Percentiles rank a stretch among this genome's conserved stretches.
Conservation (phyloP, 1,284 basidiomycete genomes). For the Ceraceosorus bombacis region DNA sequence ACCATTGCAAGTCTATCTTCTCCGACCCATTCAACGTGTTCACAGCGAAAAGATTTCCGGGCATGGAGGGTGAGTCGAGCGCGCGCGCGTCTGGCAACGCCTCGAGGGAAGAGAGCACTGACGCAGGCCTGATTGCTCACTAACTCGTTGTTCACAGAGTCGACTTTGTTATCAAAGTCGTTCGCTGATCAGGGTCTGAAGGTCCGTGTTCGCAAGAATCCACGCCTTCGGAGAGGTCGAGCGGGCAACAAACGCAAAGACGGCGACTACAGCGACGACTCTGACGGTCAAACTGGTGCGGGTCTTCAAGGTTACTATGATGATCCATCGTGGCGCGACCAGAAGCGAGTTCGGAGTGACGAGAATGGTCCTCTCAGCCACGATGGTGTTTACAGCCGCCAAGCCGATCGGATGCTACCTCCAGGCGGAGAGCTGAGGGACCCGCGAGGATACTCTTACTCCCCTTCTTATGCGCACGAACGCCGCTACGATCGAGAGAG, state of each 20-base stretch:
- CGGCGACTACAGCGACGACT: conserved; percentile 7
- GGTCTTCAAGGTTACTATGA: no score
- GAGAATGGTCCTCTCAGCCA: no score
- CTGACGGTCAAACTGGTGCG: neutral
- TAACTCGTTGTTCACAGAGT: conserved; percentile 15
- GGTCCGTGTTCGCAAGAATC: conserved; percentile 43
- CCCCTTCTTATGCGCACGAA: no score
- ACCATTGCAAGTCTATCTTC: conserved; percentile 44
- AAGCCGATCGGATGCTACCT: no score
- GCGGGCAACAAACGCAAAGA: neutral
- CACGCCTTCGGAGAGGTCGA: conserved; percentile 20
- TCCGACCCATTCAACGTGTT: conserved; percentile 41
- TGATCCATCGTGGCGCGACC: no score
- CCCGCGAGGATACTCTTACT: no score
- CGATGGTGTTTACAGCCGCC: no score
- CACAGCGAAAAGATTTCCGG: conserved; percentile 41
- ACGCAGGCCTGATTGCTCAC: neutral
- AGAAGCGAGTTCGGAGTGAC: no score
- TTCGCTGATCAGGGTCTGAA: conserved; percentile 45
- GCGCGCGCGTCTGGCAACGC: no score
- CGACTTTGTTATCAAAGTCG: conserved; percentile 33
- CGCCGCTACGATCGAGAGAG: no score
- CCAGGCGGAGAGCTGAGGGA: no score
- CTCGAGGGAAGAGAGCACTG: no score
- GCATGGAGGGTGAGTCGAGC: conserved; percentile 27